Base-by-base conservation (phyloP, 352 stramenopile species). In the Blastocystis hominis region DNA sequence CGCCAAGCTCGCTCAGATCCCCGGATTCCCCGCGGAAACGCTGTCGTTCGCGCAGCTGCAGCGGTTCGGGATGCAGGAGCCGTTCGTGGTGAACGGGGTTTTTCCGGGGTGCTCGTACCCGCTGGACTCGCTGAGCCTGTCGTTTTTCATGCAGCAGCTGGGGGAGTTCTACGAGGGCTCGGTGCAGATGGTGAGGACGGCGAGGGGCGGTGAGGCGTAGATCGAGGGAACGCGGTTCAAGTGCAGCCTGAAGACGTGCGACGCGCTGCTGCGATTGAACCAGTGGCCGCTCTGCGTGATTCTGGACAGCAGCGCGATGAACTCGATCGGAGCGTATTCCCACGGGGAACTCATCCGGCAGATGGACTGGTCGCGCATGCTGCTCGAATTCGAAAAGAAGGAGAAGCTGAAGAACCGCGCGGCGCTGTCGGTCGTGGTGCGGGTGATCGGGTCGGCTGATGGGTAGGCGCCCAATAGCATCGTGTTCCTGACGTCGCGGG, bases 161-260 rank as follows among this genome's bases (percentile, higher is more conserved):
- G 72, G 72, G 20, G 72, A 84, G 20, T 84, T 69, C 56, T 84
- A 84, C 56, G 72, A 84, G 20, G 72, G 20, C 3, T 84, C 40
- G 2, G 54, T 84, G 15, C 72, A 84, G 40, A 40, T 72, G 62
- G 62, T 72, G 20, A 56, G 55, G 50, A 20, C 50, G 50, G n/a
- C n/a, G 13, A 13, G 13, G 13, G 50, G 10, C n/a, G 50, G 50
- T 13, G 30, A 40, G 2, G 53, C 54, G 30, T n/a, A 84, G 72
- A 68, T 66, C 50, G 55, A 84, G 9, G 72, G 72, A 10, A 68
- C 30, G 4, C 47, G 47, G 2, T 84, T 84, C 38, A 84, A 84
- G 72, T 84, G 72, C 42, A 53, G 55, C 34, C 72, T 84, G 53
- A 84, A 5, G 9, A 53, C 68, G 13, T 84, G 72, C 46, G 72